Evolutionary conservation across 1,284 basidiomycete species (phyloP).

Genomic region (Microbotryum scabiosae): DNA sequence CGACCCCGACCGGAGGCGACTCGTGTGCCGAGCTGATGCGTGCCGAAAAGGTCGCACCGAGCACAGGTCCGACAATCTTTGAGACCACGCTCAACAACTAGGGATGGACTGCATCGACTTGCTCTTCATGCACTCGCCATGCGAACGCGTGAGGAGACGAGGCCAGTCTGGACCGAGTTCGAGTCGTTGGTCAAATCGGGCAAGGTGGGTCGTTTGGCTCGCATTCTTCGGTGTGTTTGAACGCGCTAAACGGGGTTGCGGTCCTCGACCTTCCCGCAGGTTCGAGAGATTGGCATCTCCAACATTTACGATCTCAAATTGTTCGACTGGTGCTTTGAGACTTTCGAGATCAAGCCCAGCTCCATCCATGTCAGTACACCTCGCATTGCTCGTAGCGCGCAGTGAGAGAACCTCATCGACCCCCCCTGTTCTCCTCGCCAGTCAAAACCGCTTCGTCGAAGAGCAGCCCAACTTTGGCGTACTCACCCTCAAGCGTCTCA

Average conservation of each 20-base stretch:
- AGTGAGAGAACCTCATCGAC: conserved; percentile 35
- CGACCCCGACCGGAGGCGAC: not conserved
- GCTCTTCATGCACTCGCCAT: conserved; percentile 66
- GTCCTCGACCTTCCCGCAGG: conserved; percentile 1
- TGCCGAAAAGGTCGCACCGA: not conserved
- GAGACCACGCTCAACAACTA: conserved; percentile 57
- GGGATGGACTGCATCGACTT: conserved; percentile 61
- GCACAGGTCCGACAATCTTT: conserved; percentile 51
- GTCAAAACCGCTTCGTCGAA: conserved; percentile 18
- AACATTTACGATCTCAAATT: conserved; percentile 60
- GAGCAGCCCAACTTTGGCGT: conserved; percentile 8
- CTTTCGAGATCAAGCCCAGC: conserved; percentile 49
- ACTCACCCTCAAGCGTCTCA: conserved; percentile 1
- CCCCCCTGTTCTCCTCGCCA: not conserved
- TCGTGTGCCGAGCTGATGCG: too few relatives aligned
- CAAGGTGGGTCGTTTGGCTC: conserved; percentile 36
- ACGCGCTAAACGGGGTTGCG: not conserved
- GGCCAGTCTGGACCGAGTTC: conserved; percentile 58
- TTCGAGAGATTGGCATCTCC: conserved; percentile 60
- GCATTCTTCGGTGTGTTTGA: not conserved
- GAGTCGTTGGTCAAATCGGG: conserved; percentile 55
- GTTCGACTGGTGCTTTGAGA: conserved; percentile 49
- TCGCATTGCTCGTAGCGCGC: not conserved
- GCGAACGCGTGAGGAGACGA: conserved; percentile 50
- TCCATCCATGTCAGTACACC: conserved; percentile 64